phyloP scores from a whole-genome alignment of 2,329 filamentous ascomycete species.

The Hypoxylon sp. region DNA sequence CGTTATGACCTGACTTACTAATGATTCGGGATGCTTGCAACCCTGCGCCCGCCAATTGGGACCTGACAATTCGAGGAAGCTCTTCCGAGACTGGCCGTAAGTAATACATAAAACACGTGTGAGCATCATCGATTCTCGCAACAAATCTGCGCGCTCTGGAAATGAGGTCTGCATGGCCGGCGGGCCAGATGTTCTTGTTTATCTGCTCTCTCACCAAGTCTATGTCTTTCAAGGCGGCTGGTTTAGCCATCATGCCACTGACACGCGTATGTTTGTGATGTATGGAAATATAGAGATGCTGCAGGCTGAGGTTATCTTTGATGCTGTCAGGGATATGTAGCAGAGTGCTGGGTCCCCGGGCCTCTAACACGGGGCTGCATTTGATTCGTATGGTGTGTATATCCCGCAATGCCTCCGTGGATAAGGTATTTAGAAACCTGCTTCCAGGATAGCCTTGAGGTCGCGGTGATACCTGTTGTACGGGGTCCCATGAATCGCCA shows the following conservation, averaged over 20 bases:
- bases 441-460: conserved; percentile 6
- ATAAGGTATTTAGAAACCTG: conserved; percentile 10
- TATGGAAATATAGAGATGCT: conserved; percentile 2
- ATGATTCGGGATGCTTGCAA: neutral
- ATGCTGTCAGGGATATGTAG: neutral
- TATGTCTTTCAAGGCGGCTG: neutral
- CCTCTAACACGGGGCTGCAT: neutral
- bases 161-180: conserved; percentile 2
- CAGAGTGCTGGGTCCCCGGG: neutral
- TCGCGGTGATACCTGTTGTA: neutral
- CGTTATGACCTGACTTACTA: neutral
- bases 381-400: neutral
- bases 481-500: neutral
- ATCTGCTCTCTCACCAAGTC: conserved; percentile 6
- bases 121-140: conserved; percentile 1
- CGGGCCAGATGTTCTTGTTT: conserved; percentile 8
- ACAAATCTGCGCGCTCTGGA: conserved; percentile 2
- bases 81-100: conserved; percentile 5
- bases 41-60: neutral
- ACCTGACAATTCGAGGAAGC: conserved; percentile 3
- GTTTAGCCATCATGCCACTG: neutral
- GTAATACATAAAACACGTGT: conserved; percentile 9
- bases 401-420: conserved; percentile 8
- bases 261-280: neutral
- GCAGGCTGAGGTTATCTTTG: neutral